Conservation (phyloP, 495 filamentous ascomycete genomes). For the Neurospora tetrasperma region DNA sequence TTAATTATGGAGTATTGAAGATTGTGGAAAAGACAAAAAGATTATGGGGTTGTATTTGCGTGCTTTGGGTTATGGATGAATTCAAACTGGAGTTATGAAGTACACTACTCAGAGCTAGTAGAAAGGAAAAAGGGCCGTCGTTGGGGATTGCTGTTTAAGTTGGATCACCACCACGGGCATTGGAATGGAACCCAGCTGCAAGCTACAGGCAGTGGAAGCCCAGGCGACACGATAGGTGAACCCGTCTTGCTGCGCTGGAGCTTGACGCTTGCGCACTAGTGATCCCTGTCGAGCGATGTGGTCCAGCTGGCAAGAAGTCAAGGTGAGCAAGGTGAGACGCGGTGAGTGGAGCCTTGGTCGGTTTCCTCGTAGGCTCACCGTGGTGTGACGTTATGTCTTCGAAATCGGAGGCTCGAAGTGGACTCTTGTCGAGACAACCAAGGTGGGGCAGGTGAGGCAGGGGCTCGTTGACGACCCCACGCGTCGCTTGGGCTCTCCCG, state of each 20-base stretch:
- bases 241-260: not conserved
- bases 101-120: not conserved
- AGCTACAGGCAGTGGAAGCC: not conserved
- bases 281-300: slow-evolving; percentile 5
- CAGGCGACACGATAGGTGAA: not conserved
- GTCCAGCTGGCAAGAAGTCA: slow-evolving; percentile 25
- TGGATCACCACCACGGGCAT: not conserved
- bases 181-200: not conserved
- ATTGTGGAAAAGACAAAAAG: not conserved
- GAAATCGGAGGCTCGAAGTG: not conserved
- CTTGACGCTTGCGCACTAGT: not conserved
- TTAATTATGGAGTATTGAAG: not conserved
- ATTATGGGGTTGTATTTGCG: not conserved
- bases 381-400: not conserved
- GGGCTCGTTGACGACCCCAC: not conserved
- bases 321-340: slow-evolving; percentile 10
- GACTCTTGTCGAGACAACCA: not conserved
- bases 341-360: not conserved
- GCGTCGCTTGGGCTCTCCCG: not conserved
- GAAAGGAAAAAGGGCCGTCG: not conserved
- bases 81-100: not conserved
- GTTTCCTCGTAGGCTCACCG: slow-evolving; percentile 4
- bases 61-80: not conserved
- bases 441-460: not conserved
- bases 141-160: not conserved